Percentiles rank a stretch among this genome's conserved stretches.
Evolutionary conservation across 805 yeast species (phyloP).

Genomic region (Lipomyces yamadae): DNA sequence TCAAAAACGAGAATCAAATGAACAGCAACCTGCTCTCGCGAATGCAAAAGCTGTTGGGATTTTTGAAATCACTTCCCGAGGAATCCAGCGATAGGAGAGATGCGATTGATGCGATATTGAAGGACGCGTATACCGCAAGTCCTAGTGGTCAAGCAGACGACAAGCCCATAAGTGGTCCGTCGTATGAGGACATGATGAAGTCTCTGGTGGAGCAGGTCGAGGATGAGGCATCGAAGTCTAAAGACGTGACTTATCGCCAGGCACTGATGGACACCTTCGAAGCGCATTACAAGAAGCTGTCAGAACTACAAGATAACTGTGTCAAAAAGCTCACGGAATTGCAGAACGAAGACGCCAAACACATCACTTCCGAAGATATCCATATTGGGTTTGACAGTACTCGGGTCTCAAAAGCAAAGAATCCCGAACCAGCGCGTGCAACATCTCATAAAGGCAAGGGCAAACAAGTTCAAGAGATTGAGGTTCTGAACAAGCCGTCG

Average conservation of each 20-base stretch:
- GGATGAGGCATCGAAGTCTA: slow-evolving; percentile 58
- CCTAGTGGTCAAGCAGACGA: slow-evolving; percentile 20
- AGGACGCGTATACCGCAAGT: slow-evolving; percentile 40
- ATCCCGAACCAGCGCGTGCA: slow-evolving; percentile 38
- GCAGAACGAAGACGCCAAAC: slow-evolving; percentile 68
- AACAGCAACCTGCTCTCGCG: slow-evolving; percentile 74
- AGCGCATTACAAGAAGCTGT: slow-evolving; percentile 73
- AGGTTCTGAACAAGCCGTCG: slow-evolving; percentile 45
- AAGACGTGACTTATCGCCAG: slow-evolving; percentile 48
- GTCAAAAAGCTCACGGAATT: slow-evolving; percentile 68
- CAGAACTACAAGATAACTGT: slow-evolving; percentile 65
- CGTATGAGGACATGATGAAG: slow-evolving; percentile 91
- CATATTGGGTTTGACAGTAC: slow-evolving; percentile 92
- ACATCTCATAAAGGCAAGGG: slow-evolving; percentile 41
- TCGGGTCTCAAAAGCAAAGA: slow-evolving; percentile 65
- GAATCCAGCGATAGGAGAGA: neutral
- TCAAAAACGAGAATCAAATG: slow-evolving; percentile 80
- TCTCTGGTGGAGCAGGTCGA: slow-evolving; percentile 80
- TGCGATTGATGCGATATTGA: slow-evolving; percentile 11
- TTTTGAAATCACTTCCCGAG: slow-evolving; percentile 46
- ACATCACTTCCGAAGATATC: slow-evolving; percentile 88
- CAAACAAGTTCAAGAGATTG: slow-evolving; percentile 40
- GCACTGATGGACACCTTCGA: slow-evolving; percentile 48
- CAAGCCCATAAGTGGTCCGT: slow-evolving; percentile 45
- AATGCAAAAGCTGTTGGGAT: slow-evolving; percentile 64